Base-by-base conservation (phyloP, 2,329 filamentous ascomycete genomes). In the Fusarium transvaalense region DNA sequence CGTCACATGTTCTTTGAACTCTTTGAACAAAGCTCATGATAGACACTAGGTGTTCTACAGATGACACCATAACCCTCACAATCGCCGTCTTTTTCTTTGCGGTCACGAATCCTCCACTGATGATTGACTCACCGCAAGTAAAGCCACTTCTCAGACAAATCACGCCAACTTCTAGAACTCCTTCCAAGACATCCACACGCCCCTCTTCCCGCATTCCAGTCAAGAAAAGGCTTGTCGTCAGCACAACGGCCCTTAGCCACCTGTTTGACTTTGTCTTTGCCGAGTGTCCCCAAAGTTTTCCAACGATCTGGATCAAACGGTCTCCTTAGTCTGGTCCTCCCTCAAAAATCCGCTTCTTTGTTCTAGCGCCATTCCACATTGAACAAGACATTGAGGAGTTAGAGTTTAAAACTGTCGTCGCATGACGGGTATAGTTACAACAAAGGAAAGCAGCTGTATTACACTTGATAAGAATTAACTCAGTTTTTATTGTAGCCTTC, bases 131-230 rank as follows among this genome's bases (percentile, higher is more conserved):
- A 59, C 52, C 61, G 52, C 43, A 66, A 42, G 15, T 27, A 17
- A 54, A 66, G 61, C 48, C 66, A 63, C 52, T 48, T 41, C 10
- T 19, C 34, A 10, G 32, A 32, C 15, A 29, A 63, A 56, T 39
- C 19, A 41, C 46, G 15, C 46, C 54, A 43, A 59, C 10, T 69
- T 67, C 62, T 37, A 23, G 56, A 69, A 56, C 38, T 31, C n/a
- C 42, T 42, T 14, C 31, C 35, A 17, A 31, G 37, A 31, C 12
- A 15, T 12, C 6, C 9, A 41, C 35, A n/a, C 39, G n/a, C 54
- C 56, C 42, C 56, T 51, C 42, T 60, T 67, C 66, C 66, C 62
- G 66, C 66, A 69, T 69, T 69, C 66, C 66, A 69, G 45, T 42
- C 21, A 15, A 46, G 10, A 56, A 27, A 56, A 23, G 15, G 25